Base-by-base conservation (phyloP, 345 rosid species). In the Boechera retrofracta region DNA sequence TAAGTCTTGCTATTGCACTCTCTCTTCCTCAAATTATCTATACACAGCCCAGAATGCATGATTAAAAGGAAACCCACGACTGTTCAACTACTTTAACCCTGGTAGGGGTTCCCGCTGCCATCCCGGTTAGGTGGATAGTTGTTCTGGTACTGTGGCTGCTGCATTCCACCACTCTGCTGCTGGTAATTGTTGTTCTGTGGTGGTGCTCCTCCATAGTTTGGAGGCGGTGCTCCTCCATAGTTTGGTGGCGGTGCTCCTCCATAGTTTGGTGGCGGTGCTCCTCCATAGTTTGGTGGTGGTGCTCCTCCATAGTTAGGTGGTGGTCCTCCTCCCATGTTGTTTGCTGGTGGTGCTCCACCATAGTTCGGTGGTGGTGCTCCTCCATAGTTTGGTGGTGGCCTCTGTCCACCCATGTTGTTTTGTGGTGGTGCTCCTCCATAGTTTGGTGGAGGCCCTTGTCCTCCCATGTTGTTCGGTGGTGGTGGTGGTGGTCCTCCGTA, bases 141-240 rank as follows among this genome's bases (percentile, higher is more conserved):
- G 80, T 54, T 77, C 71, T 62, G 80, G 80, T 77, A 77, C 66
- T 77, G 80, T 45, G 80, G 80, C 80, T 77, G 80, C 69, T 76
- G 79, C 79, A 75, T 59, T 51, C 79, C 79, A 39, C 79, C 74
- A 15, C 62, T 52, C 38, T 60, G 75, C 80, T 76, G 75, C 66
- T 77, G 76, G 80, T 77, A 61, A 59, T 70, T 69, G 72, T 47
- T 72, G 79, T 29, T 64, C 38, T 7, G 83, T 44, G 39, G 82
- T 58, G 83, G 69, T 68, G 36, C 71, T 39, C 61, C 73, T 59
- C 68, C 61, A 8, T 44, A 75, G 54, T 60, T 58, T 1, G 74
- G 79, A 4, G 73, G 73, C 0, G 68, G 74, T 21, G 55, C 6
- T 60, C 63, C 85, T 74, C 62, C 71, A 13, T 76, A 66, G 69